Conservation (phyloP, 495 filamentous ascomycete genomes). For the Penicillium soppii region DNA sequence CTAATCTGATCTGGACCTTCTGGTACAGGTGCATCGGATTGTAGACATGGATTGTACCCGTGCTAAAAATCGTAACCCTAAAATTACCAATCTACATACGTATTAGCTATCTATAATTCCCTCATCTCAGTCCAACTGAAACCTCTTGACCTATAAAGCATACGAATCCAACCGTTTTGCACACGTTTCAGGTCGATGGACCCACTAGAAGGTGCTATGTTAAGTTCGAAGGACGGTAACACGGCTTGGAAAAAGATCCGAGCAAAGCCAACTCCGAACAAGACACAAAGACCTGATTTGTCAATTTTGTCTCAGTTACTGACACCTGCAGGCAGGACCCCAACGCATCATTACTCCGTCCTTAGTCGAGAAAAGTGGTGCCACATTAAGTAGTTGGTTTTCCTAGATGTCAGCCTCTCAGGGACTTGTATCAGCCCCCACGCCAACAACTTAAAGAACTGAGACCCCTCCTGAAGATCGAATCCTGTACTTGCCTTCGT, state of each 20-base stretch:
- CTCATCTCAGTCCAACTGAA: too few species aligned
- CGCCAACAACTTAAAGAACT: background rate
- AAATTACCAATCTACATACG: too few species aligned
- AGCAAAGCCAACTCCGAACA: background rate
- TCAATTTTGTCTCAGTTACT: constrained; percentile 2
- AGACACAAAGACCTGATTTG: background rate
- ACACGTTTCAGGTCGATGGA: constrained; percentile 17
- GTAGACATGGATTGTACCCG: background rate
- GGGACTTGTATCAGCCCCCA: constrained; percentile 12
- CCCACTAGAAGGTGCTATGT: too few species aligned
- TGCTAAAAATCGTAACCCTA: constrained; percentile 4
- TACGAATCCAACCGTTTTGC: too few species aligned
- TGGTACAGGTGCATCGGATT: background rate
- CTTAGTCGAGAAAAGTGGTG: background rate
- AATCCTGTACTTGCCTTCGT: background rate
- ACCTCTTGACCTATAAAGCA: background rate
- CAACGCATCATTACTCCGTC: constrained; percentile 2
- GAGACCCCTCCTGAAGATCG: constrained; percentile 4
- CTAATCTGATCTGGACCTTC: background rate
- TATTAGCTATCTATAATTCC: too few species aligned
- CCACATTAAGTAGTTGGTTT: constrained; percentile 1
- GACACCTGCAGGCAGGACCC: background rate
- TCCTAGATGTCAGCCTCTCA: constrained; percentile 3
- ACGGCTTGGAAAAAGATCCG: constrained; percentile 5
- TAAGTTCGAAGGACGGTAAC: too few species aligned